phyloP scores from a whole-genome alignment of 2,329 filamentous ascomycete species.

The Fusarium sp. region DNA sequence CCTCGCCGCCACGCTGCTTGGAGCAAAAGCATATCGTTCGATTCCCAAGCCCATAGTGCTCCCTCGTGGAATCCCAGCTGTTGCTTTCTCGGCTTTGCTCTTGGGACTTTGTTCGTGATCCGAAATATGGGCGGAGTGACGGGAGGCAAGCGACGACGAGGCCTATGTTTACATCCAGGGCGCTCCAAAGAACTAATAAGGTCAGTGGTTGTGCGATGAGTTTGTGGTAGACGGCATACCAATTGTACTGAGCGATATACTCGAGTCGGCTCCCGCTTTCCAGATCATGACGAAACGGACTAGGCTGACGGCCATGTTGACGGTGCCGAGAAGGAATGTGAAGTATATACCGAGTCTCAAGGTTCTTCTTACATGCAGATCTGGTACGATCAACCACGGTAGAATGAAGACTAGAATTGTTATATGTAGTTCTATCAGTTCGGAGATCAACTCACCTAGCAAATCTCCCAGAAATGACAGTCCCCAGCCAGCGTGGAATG shows the following conservation, averaged over 20 bases:
- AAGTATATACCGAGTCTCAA: conserved; percentile 27
- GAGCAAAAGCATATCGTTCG: not conserved
- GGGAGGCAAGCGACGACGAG: conserved; percentile 31
- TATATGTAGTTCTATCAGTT: accelerated
- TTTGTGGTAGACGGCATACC: no score
- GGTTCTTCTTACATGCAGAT: not conserved
- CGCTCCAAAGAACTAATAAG: conserved; percentile 28
- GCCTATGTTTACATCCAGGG: conserved; percentile 22
- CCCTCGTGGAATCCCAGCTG: not conserved
- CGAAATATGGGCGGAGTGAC: conserved; percentile 30
- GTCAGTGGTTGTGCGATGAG: no score
- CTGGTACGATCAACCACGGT: conserved; percentile 26
- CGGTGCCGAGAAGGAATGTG: conserved; percentile 21
- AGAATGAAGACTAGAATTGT: not conserved
- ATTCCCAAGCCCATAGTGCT: not conserved
- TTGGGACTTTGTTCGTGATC: not conserved
- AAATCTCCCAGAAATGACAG: conserved; percentile 21
- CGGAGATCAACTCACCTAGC: not conserved
- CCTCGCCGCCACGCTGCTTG: not conserved
- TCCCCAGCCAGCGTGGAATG: conserved; percentile 22
- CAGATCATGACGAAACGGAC: conserved; percentile 23
- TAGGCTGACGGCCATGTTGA: conserved; percentile 25
- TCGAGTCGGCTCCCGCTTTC: conserved; percentile 3
- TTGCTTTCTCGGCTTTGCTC: not conserved
- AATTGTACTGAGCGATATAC: conserved; percentile 17